These are phyloP conservation scores for Naganishia albida DNA, from an alignment of 1,284 basidiomycete species.

Conservation along the genomic window DNA sequence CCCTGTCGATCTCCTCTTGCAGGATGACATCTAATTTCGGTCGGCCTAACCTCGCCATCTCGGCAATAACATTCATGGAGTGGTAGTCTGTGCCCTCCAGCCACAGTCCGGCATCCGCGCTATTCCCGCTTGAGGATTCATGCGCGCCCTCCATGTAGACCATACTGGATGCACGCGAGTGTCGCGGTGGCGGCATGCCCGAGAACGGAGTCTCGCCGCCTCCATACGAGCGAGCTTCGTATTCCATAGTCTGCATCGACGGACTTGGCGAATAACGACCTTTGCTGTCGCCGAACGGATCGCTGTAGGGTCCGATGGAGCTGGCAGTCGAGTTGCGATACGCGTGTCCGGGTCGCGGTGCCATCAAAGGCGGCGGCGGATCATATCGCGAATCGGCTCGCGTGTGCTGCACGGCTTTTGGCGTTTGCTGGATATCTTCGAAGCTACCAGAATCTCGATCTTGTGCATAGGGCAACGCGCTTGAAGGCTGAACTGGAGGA, in stretches of 20 bases:
- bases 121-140: constrained; percentile 29
- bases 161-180: constrained; percentile 47
- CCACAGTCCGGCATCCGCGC: constrained; percentile 51
- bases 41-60: constrained; percentile 70
- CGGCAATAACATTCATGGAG: constrained; percentile 68
- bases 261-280: constrained; percentile 38
- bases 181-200: not conserved
- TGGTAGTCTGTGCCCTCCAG: constrained; percentile 67
- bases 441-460: constrained; percentile 10
- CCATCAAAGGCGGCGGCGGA: constrained; percentile 13
- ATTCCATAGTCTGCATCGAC: constrained; percentile 40
- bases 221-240: constrained; percentile 36
- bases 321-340: constrained; percentile 26
- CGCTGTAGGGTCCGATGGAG: constrained; percentile 42
- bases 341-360: constrained; percentile 11
- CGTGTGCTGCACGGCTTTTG: not conserved
- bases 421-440: constrained; percentile 15
- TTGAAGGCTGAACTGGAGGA: constrained; percentile 13
- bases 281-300: constrained; percentile 39
- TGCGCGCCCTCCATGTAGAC: constrained; percentile 44
- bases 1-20: constrained; percentile 64
- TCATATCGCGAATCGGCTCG: constrained; percentile 22
- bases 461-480: constrained; percentile 8
- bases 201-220: constrained; percentile 40
- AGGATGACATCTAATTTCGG: constrained; percentile 70